Evolutionary conservation across 768 basidiomycete genomes (phyloP), one percentile per base, ranked within the genome.

Genomic region (Leccinellum albellum): DNA sequence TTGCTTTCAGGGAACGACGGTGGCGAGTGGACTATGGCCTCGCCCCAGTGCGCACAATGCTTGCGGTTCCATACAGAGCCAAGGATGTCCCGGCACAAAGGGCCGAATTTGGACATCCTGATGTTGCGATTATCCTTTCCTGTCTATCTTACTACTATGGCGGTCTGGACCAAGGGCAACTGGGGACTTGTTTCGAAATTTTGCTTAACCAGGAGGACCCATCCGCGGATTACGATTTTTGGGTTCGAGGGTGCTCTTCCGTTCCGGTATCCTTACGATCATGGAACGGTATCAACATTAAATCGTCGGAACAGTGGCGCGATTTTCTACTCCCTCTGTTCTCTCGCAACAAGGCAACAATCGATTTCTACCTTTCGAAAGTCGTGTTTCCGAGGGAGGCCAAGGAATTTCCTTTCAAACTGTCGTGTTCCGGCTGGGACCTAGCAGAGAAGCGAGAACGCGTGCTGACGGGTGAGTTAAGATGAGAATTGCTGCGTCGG

Each of bases 21-120:
- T 76, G 74, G 74, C 55, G 75, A 3, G 76, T 77, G 8, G 71
- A 76, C 53, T 77, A 73, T 60, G 75, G 75, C 3, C 71, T 73
- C 15, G 58, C 73, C 40, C 66, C 56, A 6, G 6, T 40, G 17
- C 71, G 75, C 15, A 75, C 75, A 0, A 61, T 66, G 62, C 59
- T 76, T 4, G 75, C 75, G 0, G 76, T 76, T 1, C 75, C 75
- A 0, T 76, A 76, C 24, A 63, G 74, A 2, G 76, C 75, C 0
- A 76, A 73, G 53, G 76, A 77, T 23, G 61, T 74, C 20, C 75
- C 75, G 0, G 63, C 75, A 7, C 58, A 63, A 44, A 63, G 70
- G 26, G 75, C 75, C n/a, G 75, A 77, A 20, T 76, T 76, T 35
- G 73, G 72, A 5, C 75, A 77, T 47, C 75, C 75, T 0, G 75